Base-by-base conservation (phyloP, 176 grass and related monocot genomes). In the Lolium multiflorum region DNA sequence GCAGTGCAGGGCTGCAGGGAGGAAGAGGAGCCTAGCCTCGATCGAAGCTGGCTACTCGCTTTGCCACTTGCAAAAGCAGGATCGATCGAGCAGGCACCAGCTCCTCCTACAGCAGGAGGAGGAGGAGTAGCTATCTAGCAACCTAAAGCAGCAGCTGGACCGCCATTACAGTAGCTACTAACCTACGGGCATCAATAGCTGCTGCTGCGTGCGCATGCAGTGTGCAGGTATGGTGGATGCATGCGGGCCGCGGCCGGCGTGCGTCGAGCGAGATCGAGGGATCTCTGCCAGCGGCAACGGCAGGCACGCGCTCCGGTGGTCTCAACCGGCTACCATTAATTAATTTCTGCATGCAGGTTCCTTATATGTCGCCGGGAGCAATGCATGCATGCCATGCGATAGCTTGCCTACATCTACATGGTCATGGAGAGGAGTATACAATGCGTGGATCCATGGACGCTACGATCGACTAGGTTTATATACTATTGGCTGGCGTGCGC, bases 321-420 rank as follows among this genome's bases (percentile, higher is more conserved):
- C 15, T 55, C 24, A 0, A 24, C 24, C 24, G 24, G 61, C 25
- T 13, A 11, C 4, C 3, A 60, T 60, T 56, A 21, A 71, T 71
- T 14, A 46, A 48, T 7, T 65, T 31, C 60, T 66, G 78, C 78
- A 81, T 66, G 78, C 78, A 81, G 60, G 78, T 35, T 65, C 78
- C 78, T 14, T 50, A 81, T 72, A 20, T 24, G 18, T 63, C 43
- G 58, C 22, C 61, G 61, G 12, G 60, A 64, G 58, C 77, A 9
- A n/a, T 39, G 75, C n/a, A 16, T 24, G 57, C 24, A 55, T 20
- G 74, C 13, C 16, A 26, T 13, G 26, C 9, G 4, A 43, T 49
- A 24, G 48, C 20, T 52, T 25, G 47, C 16, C 17, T 56, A 5
- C 54, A 47, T 47, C 54, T 56, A 56, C 54, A 17, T 6, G 12